phyloP scores from a whole-genome alignment of 169 alveolate species.

The Plasmodium gaboni region DNA sequence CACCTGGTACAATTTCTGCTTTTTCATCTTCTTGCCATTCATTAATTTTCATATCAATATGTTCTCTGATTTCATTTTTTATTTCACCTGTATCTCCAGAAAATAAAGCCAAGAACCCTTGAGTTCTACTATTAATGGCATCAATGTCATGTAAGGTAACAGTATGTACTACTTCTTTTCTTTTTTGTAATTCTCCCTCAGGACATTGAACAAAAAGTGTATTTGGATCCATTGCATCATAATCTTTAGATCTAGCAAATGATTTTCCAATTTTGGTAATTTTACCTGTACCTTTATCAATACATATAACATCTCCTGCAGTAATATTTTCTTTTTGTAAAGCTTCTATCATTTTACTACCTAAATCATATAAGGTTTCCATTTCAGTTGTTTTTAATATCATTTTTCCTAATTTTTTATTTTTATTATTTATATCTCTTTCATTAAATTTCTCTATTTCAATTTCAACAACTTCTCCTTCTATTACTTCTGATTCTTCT shows the following conservation, averaged over 20 bases:
- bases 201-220: conserved; percentile 95
- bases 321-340: conserved; percentile 87
- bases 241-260: conserved; percentile 96
- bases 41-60: conserved; percentile 97
- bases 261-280: conserved; percentile 98
- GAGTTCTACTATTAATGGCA: conserved; percentile 97
- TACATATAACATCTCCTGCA: conserved; percentile 97
- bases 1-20: conserved; percentile 95
- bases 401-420: conserved; percentile 93
- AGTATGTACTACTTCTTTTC: conserved; percentile 98
- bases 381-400: conserved; percentile 98
- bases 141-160: conserved; percentile 99
- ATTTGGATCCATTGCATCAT: conserved; percentile 98
- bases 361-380: conserved; percentile 98
- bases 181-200: conserved; percentile 99
- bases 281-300: conserved; percentile 97
- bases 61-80: conserved; percentile 97
- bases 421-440: conserved; percentile 70
- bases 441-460: conserved; percentile 92
- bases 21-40: conserved; percentile 99
- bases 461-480: conserved; percentile 99
- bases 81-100: conserved; percentile 99
- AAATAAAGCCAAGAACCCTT: conserved; percentile 98
- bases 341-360: conserved; percentile 95
- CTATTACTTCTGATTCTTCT: conserved; percentile 99